Evolutionary conservation across 129 eudicot species (phyloP), one percentile per base, ranked within the genome.

Genomic region (Heracleum sosnowskyi): DNA sequence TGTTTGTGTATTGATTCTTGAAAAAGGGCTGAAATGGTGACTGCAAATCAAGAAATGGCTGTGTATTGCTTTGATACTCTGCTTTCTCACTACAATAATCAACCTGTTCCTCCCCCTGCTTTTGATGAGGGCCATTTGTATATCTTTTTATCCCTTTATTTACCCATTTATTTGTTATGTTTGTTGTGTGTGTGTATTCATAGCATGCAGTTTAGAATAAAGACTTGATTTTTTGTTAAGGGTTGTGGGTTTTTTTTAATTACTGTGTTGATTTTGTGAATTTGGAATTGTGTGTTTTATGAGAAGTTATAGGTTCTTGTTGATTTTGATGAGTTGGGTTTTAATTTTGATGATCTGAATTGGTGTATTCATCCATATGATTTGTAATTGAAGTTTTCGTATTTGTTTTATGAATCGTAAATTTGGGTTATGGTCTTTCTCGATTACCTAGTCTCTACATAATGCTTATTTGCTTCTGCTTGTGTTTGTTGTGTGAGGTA

Each of bases 81-180:
- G 24, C 90, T 93, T 77, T 91, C 98, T 84, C 94, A 93, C 87
- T 93, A 90, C 85, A 89, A 89, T 73, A 77, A 78, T 82, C 86
- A 90, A n/a, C 82, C 85, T 79, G 81, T 80, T 79, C 98, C 94
- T 78, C 88, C 92, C 68, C 97, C 98, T 82, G 92, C 97, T 80
- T 93, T 93, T 79, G 91, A 90, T 46, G 97, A 89, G 55, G 98
- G 91, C 60, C 91, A 93, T 81, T 93, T 90, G 98, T 93, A 90
- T 49, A 83, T 7, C 47, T 39, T 40, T 45, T 63, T n/a, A 26
- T 35, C 73, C 41, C 73, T 26, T 62, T 53, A 29, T 35, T 9
- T 34, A 4, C 80, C 16, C 47, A 60, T 39, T 13, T 36, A 31
- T 60, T 11, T 60, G 0, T 20, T 46, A 33, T 33, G 13, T 49